Conservation (phyloP, 176 grass and related monocot species). For the Cenchrus americanus region DNA sequence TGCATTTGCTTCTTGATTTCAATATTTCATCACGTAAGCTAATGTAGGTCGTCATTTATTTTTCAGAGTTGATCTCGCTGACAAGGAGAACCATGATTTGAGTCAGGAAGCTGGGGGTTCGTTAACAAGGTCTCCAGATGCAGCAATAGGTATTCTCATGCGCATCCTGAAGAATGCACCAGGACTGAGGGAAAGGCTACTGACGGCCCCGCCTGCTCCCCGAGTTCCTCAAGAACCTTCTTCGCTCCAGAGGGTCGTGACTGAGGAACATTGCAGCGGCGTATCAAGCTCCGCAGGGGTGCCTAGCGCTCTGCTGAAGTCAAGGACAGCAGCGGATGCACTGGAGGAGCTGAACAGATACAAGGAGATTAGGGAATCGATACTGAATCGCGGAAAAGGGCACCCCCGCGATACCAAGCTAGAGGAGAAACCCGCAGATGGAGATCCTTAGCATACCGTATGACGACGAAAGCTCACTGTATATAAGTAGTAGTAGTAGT, state of each 20-base stretch:
- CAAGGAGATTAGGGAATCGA: constrained; percentile 54
- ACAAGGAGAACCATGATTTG: constrained; percentile 29
- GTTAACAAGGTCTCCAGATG: constrained; percentile 53
- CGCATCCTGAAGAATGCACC: constrained; percentile 67
- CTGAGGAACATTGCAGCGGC: constrained; percentile 35
- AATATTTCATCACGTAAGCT: constrained; percentile 1
- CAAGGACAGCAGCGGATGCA: constrained; percentile 58
- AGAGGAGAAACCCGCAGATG: constrained; percentile 33
- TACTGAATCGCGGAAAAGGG: constrained; percentile 43
- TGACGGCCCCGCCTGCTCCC: neutral
- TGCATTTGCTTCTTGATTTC: constrained; percentile 8
- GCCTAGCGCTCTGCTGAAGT: constrained; percentile 24
- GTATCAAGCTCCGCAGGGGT: constrained; percentile 41
- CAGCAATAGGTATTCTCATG: constrained; percentile 66
- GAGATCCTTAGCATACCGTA: constrained; percentile 48
- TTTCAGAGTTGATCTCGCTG: constrained; percentile 52
- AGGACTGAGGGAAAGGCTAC: constrained; percentile 49
- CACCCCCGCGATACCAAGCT: neutral
- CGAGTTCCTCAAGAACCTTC: constrained; percentile 50
- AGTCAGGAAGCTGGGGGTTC: constrained; percentile 35
- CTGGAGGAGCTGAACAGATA: constrained; percentile 77
- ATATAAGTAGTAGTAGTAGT: constrained; percentile 56
- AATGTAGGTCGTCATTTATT: constrained; percentile 3
- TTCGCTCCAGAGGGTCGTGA: constrained; percentile 50
- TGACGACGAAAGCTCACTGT: constrained; percentile 44